A percentile compares a stretch with the other conserved stretches of the same genome.
Evolutionary conservation across 805 yeast species (phyloP).

Genomic region (Debaryomyces castellii): DNA sequence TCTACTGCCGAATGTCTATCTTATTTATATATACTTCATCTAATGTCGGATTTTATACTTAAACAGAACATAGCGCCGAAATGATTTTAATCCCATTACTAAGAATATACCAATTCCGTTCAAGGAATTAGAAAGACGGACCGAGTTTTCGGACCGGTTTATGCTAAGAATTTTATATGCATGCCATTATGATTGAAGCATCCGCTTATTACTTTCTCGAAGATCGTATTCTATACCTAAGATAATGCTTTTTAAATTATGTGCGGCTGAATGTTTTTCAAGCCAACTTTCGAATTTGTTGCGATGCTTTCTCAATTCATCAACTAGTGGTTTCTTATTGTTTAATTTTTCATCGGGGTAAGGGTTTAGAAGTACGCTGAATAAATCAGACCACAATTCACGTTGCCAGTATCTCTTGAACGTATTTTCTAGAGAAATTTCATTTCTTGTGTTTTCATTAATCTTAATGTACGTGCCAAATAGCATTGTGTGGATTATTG

Average conservation of each 20-base stretch:
- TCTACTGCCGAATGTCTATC: neutral
- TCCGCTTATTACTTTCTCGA: constrained; percentile 13
- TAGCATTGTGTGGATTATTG: constrained; percentile 67
- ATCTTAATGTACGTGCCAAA: constrained; percentile 66
- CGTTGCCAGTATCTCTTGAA: constrained; percentile 77
- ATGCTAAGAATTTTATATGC: neutral
- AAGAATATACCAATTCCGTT: neutral
- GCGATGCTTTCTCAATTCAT: constrained; percentile 33
- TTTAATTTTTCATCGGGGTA: constrained; percentile 17
- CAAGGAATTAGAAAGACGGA: neutral
- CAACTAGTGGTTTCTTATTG: constrained; percentile 39
- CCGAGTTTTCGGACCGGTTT: neutral
- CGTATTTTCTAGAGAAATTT: constrained; percentile 38
- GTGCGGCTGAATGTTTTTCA: constrained; percentile 12
- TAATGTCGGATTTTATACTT: neutral
- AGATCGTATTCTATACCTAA: constrained; percentile 33
- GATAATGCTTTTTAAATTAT: constrained; percentile 30
- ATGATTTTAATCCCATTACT: too few species aligned
- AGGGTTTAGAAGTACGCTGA: constrained; percentile 65
- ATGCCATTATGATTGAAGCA: constrained; percentile 4
- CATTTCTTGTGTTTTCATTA: constrained; percentile 18
- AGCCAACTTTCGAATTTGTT: constrained; percentile 44
- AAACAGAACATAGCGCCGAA: neutral
- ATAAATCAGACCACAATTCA: constrained; percentile 67
- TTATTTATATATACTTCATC: too few species aligned